Conservation (phyloP, 2,329 filamentous ascomycete genomes). For the Botryotinia globosa region DNA sequence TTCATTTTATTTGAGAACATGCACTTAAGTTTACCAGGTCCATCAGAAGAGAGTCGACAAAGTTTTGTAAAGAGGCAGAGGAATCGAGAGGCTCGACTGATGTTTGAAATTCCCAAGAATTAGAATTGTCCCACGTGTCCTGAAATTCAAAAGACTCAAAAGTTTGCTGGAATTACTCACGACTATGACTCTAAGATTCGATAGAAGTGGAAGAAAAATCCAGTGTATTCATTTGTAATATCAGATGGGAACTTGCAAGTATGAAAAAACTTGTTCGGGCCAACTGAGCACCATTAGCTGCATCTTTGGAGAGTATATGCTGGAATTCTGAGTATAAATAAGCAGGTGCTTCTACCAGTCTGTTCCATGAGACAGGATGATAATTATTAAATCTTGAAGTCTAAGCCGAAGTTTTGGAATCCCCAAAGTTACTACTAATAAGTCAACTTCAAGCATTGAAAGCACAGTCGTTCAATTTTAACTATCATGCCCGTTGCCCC, state of each 20-base stretch:
- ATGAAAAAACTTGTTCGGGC: background rate
- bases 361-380: background rate
- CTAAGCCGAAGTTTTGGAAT: too few species aligned
- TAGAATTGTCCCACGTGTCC: background rate
- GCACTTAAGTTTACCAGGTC: background rate
- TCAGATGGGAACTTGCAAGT: background rate
- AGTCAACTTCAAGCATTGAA: background rate
- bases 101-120: background rate
- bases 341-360: fast-evolving
- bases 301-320: background rate
- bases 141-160: background rate
- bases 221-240: background rate
- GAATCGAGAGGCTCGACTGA: background rate
- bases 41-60: background rate
- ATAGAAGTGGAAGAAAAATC: fast-evolving
- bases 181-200: background rate
- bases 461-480: too few species aligned
- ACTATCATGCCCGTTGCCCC: too few species aligned
- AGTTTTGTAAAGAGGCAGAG: background rate
- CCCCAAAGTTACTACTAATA: background rate
- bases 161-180: too few species aligned
- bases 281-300: background rate
- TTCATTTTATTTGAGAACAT: background rate
- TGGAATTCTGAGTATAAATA: background rate
- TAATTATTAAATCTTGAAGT: background rate